Percentiles rank a stretch among this genome's conserved stretches.
phyloP scores from a whole-genome alignment of 768 basidiomycete genomes.

The Tephrocybe sp. region DNA sequence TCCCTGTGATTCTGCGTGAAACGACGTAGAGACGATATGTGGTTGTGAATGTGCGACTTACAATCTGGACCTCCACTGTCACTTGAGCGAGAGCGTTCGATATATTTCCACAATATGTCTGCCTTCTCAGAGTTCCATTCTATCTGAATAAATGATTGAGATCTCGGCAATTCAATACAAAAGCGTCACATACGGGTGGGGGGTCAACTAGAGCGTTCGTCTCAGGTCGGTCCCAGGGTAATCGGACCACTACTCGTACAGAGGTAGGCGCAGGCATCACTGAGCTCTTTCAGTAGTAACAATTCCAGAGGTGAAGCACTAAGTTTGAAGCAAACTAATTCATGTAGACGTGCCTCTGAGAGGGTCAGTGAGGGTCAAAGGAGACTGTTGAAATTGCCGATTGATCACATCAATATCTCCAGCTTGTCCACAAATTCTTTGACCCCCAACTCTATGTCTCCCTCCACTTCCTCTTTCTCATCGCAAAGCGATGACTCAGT shows the following conservation, averaged over 20 bases:
- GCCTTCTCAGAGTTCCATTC: slow-evolving; percentile 87
- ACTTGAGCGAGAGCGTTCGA: slow-evolving; percentile 69
- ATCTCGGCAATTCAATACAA: not conserved
- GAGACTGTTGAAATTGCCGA: too few relatives aligned
- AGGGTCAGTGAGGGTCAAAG: too few relatives aligned
- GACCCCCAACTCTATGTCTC: slow-evolving; percentile 6
- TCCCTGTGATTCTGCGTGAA: slow-evolving; percentile 51
- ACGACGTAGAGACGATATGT: slow-evolving; percentile 2
- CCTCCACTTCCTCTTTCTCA: slow-evolving; percentile 25
- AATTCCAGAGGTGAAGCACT: too few relatives aligned
- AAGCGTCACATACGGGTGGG: slow-evolving; percentile 51
- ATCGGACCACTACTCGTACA: slow-evolving; percentile 72
- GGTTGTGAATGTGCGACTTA: slow-evolving; percentile 33
- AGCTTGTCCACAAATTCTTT: not conserved
- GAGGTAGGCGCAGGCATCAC: slow-evolving; percentile 30
- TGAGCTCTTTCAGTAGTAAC: too few relatives aligned
- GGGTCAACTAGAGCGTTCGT: slow-evolving; percentile 58
- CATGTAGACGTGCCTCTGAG: too few relatives aligned
- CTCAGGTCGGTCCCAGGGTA: slow-evolving; percentile 79
- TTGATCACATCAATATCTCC: not conserved
- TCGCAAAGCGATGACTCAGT: slow-evolving; percentile 15
- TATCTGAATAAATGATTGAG: slow-evolving; percentile 46
- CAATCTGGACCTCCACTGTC: slow-evolving; percentile 79
- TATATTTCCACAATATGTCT: slow-evolving; percentile 83
- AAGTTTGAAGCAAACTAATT: too few relatives aligned